A percentile compares a stretch with the other conserved stretches of the same genome.
phyloP scores from a whole-genome alignment of 2,329 filamentous ascomycete genomes.

The Westerdykella ornata region DNA sequence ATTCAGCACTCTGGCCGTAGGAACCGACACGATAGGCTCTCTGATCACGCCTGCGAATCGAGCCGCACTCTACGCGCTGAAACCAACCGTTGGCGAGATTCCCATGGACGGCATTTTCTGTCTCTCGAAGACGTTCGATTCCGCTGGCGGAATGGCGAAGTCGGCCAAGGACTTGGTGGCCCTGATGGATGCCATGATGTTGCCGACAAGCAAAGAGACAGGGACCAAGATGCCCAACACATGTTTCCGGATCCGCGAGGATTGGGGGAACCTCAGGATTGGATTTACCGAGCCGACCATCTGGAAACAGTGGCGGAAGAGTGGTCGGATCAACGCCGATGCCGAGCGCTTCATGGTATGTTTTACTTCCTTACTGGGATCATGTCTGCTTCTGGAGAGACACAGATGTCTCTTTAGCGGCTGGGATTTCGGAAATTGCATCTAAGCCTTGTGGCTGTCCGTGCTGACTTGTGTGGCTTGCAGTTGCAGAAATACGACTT shows the following conservation, averaged over 20 bases:
- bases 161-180: slow-evolving; percentile 33
- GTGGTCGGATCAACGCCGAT: slow-evolving; percentile 30
- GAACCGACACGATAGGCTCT: slow-evolving; percentile 38
- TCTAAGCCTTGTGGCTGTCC: background rate
- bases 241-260: slow-evolving; percentile 28
- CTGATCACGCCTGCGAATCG: slow-evolving; percentile 37
- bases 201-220: slow-evolving; percentile 25
- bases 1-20: slow-evolving; percentile 37
- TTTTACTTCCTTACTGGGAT: slow-evolving; percentile 2
- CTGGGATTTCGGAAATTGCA: slow-evolving; percentile 1
- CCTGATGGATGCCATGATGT: slow-evolving; percentile 29
- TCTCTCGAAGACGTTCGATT: slow-evolving; percentile 31
- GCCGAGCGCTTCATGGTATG: slow-evolving; percentile 35
- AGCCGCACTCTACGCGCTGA: slow-evolving; percentile 37
- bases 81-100: slow-evolving; percentile 32
- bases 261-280: slow-evolving; percentile 28
- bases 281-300: slow-evolving; percentile 34
- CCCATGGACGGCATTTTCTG: slow-evolving; percentile 35
- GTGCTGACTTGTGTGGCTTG: slow-evolving; percentile 8
- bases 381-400: background rate
- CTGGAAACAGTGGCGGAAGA: slow-evolving; percentile 32
- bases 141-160: slow-evolving; percentile 33
- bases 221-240: slow-evolving; percentile 15
- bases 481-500: slow-evolving; percentile 33
- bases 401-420: background rate